These are phyloP conservation scores for Colletotrichum aenigma DNA, from an alignment of 2,329 filamentous ascomycete genomes.

Conservation along the genomic window DNA sequence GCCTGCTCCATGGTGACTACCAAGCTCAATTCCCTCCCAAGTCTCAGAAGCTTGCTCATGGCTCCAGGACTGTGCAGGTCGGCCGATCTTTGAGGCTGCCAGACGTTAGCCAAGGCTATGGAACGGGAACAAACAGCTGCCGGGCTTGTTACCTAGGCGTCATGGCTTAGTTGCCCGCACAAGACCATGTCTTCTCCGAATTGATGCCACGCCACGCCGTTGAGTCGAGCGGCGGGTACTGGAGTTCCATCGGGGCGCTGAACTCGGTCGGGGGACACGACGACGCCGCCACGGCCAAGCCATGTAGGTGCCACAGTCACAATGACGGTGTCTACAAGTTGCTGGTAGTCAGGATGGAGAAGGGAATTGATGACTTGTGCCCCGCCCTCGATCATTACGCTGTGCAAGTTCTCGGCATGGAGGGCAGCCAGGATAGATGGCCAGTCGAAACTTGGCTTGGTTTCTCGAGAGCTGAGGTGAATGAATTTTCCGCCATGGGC, in stretches of 20 bases:
- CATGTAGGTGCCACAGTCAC: slow-evolving; percentile 90
- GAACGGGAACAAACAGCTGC: neutral
- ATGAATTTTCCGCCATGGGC: slow-evolving; percentile 59
- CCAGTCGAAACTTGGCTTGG: slow-evolving; percentile 63
- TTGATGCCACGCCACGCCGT: slow-evolving; percentile 73
- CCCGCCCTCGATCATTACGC: slow-evolving; percentile 93
- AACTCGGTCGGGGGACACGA: slow-evolving; percentile 72
- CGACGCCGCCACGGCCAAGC: slow-evolving; percentile 83
- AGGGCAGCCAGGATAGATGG: slow-evolving; percentile 64
- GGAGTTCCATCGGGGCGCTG: slow-evolving; percentile 53
- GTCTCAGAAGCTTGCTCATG: neutral
- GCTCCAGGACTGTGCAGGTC: neutral
- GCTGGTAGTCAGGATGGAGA: slow-evolving; percentile 63
- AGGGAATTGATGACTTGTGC: slow-evolving; percentile 82
- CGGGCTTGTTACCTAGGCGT: neutral
- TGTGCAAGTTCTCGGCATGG: slow-evolving; percentile 64
- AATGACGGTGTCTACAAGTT: slow-evolving; percentile 78
- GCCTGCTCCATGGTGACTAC: slow-evolving; percentile 1
- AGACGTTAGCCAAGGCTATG: neutral
- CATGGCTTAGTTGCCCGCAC: slow-evolving; percentile 63
- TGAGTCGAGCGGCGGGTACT: slow-evolving; percentile 67
- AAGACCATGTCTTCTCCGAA: slow-evolving; percentile 85
- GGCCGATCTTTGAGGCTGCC: neutral
- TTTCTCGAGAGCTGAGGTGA: slow-evolving; percentile 30
- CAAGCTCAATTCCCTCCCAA: neutral